Base-by-base conservation (phyloP, 345 rosid species). In the Bruguiera sexangula region DNA sequence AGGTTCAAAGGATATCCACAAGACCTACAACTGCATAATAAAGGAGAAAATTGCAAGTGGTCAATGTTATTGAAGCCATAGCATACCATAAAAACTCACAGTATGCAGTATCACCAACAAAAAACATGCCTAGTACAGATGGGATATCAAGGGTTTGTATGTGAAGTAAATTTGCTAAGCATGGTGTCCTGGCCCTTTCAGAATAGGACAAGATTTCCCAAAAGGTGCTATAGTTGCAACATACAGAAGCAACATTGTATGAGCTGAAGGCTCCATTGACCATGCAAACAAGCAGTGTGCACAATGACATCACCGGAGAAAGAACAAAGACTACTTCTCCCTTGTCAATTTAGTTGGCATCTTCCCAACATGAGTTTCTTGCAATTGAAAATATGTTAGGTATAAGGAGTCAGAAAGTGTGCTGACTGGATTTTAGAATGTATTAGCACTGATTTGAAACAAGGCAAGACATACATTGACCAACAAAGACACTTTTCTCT, bases 1-100 rank as follows among this genome's bases (percentile, higher is more conserved):
- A 87, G 85, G 64, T 85, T 87, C 82, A 87, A 73, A 64, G 95
- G 87, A 75, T 85, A 87, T 66, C 80, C 79, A 52, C 91, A 87
- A 27, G 89, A 82, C 60, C 89, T 87, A 66, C 88, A 88, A 61
- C 89, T 82, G 89, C 77, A 71, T 55, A 62, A 48, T 64, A 76
- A 29, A 70, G 62, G 34, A 52, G 34, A 46, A 57, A 81, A 62
- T 20, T 16, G 39, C 48, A 61, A 37, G 46, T 18, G 32, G 43
- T 31, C 7, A 52, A 29, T 69, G n/a, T 18, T 51, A 37, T 29
- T 34, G 64, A 63, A 60, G 8, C 15, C 2, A 61, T 27, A 32
- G 54, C 11, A 48, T 46, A 16, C 6, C 66, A 20, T 19, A 2
- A 51, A 43, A 63, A 57, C 60, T 46, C 6, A 7, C 10, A 31